Percentiles rank a stretch among this genome's conserved stretches.
These are phyloP conservation scores for Leccinellum albellum DNA, from an alignment of 768 basidiomycete genomes.

Conservation along the genomic window DNA sequence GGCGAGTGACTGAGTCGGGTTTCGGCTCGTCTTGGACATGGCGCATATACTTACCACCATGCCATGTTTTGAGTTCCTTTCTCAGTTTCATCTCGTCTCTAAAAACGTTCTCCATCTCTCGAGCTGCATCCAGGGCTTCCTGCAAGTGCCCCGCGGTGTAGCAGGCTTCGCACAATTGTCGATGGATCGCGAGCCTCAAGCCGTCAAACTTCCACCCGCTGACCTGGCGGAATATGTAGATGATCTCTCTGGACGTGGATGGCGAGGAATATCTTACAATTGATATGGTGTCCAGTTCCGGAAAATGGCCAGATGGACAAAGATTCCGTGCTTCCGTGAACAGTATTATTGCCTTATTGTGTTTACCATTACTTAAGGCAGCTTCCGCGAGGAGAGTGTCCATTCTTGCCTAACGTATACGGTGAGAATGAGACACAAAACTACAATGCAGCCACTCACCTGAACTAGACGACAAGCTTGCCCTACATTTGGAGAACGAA, in stretches of 20 bases:
- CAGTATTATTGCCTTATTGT: background rate
- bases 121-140: background rate
- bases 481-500: background rate
- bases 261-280: constrained; percentile 5
- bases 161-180: constrained; percentile 9
- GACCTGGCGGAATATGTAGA: constrained; percentile 1
- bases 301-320: constrained; percentile 9
- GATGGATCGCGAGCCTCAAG: constrained; percentile 7
- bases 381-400: constrained; percentile 8
- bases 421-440: background rate
- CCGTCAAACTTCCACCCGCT: constrained; percentile 16
- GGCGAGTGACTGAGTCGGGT: background rate
- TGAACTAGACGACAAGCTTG: constrained; percentile 9
- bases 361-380: background rate
- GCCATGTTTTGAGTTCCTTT: constrained; percentile 5
- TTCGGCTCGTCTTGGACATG: background rate
- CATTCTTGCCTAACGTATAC: constrained; percentile 14
- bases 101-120: constrained; percentile 4
- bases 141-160: background rate
- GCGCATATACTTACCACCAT: constrained; percentile 3
- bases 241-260: background rate
- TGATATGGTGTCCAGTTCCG: constrained; percentile 11
- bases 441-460: constrained; percentile 1
- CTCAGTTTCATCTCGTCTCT: constrained; percentile 6
- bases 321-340: constrained; percentile 5